A percentile compares a stretch with the other conserved stretches of the same genome.
Evolutionary conservation across 1,284 basidiomycete genomes (phyloP).

Genomic region (Leccinum griseonigrum): DNA sequence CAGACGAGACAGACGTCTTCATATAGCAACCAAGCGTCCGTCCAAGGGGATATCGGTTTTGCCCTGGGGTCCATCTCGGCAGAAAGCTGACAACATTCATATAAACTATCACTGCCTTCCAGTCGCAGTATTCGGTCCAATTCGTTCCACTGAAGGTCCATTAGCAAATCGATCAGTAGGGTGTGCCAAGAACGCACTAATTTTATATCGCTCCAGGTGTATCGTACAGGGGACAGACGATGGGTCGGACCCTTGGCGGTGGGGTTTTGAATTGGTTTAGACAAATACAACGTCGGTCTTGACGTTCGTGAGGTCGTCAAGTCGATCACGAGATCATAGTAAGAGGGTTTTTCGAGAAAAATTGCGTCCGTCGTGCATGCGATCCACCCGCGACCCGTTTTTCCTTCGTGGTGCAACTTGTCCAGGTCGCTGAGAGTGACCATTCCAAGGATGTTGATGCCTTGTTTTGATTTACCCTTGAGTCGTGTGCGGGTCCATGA

Average conservation of each 20-base stretch:
- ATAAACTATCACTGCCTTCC: slow-evolving; percentile 37
- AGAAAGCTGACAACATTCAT: slow-evolving; percentile 39
- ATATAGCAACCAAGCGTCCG: slow-evolving; percentile 75
- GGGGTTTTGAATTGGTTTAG: slow-evolving; percentile 43
- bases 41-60: slow-evolving; percentile 50
- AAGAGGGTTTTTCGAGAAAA: slow-evolving; percentile 71
- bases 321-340: slow-evolving; percentile 77
- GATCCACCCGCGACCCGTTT: slow-evolving; percentile 68
- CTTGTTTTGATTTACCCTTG: slow-evolving; percentile 48
- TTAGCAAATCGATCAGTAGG: not conserved
- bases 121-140: slow-evolving; percentile 62
- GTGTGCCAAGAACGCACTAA: slow-evolving; percentile 43
- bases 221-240: slow-evolving; percentile 59
- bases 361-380: slow-evolving; percentile 83
- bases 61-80: slow-evolving; percentile 32
- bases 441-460: slow-evolving; percentile 69
- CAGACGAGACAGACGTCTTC: slow-evolving; percentile 80
- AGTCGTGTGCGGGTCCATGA: slow-evolving; percentile 30
- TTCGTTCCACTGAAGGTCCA: slow-evolving; percentile 60
- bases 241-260: slow-evolving; percentile 43
- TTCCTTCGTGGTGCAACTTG: slow-evolving; percentile 52
- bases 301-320: slow-evolving; percentile 62
- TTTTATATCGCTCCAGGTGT: slow-evolving; percentile 78
- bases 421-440: slow-evolving; percentile 71
- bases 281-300: slow-evolving; percentile 61